Base-by-base conservation (phyloP, 106 monocot species). In the Apostasia ramifera region DNA sequence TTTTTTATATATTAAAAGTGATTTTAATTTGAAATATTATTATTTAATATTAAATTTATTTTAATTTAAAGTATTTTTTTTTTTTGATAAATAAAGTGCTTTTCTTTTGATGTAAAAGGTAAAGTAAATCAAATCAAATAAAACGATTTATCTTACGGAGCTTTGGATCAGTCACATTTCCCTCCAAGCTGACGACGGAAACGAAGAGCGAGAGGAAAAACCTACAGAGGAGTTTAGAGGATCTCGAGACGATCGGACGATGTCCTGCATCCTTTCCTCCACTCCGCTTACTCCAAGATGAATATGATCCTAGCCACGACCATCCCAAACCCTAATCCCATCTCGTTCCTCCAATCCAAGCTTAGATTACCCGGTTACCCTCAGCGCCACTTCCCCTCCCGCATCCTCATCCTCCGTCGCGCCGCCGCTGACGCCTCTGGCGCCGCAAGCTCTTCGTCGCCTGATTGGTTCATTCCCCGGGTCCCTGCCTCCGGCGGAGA, bases 381-480 rank as follows among this genome's bases (percentile, higher is more conserved):
- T 11, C 49, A 56, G 53, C 54, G 44, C 7, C 43, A 48, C 57
- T 50, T 26, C 39, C 47, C 58, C 42, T 71, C 41, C 59, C 45
- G 54, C 63, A 54, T 57, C 67, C 73, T 43, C 47, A 61, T 12
- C 52, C 77, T 53, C 71, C 67, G 74, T 55, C 57, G 54, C 67
- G 79, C 82, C 6, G 79, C 85, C 10, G 80, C 71, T 9, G 71
- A 76, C 9, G 77, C 75, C 44, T 59, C 67, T 13, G 70, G 78
- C 48, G 59, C 78, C 68, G 63, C 52, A 68, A 46, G 78, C 13
- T 62, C 78, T 58, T 37, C 81, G 2, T 59, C 76, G 0, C 67
- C 88, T 2, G 88, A 77, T 47, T 93, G 93, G 93, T 86, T 93
- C 72, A 79, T 86, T 3, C 84, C 83, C 9, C 74, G 70, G 2